These are phyloP conservation scores for Dissophora ornata DNA, from an alignment of 192 early-diverging fungal genomes.

Conservation along the genomic window DNA sequence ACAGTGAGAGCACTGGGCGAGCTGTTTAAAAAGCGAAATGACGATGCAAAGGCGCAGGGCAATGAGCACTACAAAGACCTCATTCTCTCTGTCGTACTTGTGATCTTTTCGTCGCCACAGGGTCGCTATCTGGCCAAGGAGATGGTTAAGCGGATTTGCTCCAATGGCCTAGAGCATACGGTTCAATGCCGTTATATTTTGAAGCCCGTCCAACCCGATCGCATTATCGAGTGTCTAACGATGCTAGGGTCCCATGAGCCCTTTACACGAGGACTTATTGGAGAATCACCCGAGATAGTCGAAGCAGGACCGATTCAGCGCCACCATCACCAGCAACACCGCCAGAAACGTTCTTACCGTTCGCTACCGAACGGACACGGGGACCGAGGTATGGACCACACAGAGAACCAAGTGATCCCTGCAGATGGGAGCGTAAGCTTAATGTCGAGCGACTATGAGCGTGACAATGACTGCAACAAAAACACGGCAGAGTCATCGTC, in stretches of 20 bases:
- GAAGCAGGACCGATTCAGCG: neutral
- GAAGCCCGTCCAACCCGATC: constrained; percentile 52
- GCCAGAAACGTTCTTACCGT: neutral
- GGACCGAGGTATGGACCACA: neutral
- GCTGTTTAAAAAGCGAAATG: constrained; percentile 28
- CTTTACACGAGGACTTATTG: constrained; percentile 3
- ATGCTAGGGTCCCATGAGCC: constrained; percentile 25
- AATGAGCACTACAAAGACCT: constrained; percentile 21
- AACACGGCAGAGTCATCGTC: constrained; percentile 26
- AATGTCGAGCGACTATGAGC: constrained; percentile 36
- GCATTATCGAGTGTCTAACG: constrained; percentile 49
- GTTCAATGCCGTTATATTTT: constrained; percentile 32
- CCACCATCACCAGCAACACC: neutral
- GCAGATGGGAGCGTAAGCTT: constrained; percentile 12
- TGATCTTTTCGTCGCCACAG: constrained; percentile 49
- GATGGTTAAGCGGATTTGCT: constrained; percentile 36
- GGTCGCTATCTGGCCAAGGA: constrained; percentile 53
- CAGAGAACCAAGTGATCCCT: constrained; percentile 18
- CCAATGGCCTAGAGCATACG: constrained; percentile 30
- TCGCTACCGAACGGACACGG: neutral
- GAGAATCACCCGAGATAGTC: neutral
- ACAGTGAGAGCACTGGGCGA: constrained; percentile 30
- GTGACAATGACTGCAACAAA: constrained; percentile 35
- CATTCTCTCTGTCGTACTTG: constrained; percentile 40
- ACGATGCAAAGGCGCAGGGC: neutral